These are phyloP conservation scores for Picochlorum sp. DNA, from an alignment of 139 green algal species.

Conservation along the genomic window DNA sequence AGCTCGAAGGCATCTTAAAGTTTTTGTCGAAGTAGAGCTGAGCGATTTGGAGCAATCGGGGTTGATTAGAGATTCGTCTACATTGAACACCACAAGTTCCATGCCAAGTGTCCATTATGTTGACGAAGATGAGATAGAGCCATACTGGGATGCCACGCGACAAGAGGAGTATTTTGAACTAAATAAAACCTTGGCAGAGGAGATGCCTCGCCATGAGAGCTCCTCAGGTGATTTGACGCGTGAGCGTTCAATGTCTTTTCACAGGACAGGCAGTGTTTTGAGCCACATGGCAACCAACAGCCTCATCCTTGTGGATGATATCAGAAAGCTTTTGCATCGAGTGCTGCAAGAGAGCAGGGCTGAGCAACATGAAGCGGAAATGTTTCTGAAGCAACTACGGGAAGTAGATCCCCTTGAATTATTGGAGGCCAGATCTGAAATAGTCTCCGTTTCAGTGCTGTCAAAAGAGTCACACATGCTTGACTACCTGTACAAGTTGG, in stretches of 20 bases:
- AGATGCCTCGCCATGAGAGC: neutral
- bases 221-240: neutral
- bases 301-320: neutral
- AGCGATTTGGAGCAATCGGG: neutral
- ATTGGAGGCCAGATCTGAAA: neutral
- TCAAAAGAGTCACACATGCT: constrained; percentile 4
- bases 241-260: neutral
- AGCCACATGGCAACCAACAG: neutral
- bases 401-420: neutral
- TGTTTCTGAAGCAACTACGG: neutral
- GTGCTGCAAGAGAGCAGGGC: constrained; percentile 12
- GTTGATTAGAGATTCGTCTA: neutral
- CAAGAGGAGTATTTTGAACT: neutral
- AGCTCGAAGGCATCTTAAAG: constrained; percentile 6
- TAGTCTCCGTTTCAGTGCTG: neutral
- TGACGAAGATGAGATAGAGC: constrained; percentile 1
- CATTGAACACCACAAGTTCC: neutral
- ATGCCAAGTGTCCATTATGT: neutral
- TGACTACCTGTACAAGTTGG: neutral
- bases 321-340: neutral
- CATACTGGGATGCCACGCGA: constrained; percentile 4
- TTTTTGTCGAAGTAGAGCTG: constrained; percentile 12
- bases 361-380: constrained; percentile 4
- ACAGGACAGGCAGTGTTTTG: neutral
- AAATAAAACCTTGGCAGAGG: neutral